A percentile compares a stretch with the other conserved stretches of the same genome.
These are phyloP conservation scores for Vitis rotundifolia DNA, from an alignment of 164 flowering plant genomes.

Conservation along the genomic window DNA sequence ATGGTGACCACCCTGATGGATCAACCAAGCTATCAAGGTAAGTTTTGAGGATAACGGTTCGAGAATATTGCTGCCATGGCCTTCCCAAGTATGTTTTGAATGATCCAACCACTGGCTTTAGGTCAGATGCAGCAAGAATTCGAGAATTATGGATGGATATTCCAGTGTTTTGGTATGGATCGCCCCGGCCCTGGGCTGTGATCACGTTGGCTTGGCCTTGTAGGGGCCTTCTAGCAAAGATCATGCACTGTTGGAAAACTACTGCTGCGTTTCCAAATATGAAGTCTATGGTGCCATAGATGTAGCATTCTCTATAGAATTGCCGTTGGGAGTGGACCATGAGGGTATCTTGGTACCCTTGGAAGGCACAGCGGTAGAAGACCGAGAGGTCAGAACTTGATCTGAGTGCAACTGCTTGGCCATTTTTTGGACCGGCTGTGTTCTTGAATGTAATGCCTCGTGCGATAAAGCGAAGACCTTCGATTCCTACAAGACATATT, in stretches of 20 bases:
- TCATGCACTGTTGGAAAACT: conserved; percentile 49
- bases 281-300: conserved; percentile 51
- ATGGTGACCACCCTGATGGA: conserved; percentile 51
- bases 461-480: conserved; percentile 39
- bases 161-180: conserved; percentile 61
- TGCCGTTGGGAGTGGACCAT: conserved; percentile 49
- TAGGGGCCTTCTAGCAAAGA: conserved; percentile 42
- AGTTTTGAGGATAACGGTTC: conserved; percentile 37
- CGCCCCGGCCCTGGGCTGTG: conserved; percentile 62
- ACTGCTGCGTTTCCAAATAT: conserved; percentile 55
- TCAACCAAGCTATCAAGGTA: conserved; percentile 35
- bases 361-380: conserved; percentile 37
- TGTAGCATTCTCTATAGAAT: conserved; percentile 44
- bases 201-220: conserved; percentile 50
- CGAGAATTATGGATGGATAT: conserved; percentile 49
- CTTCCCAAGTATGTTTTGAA: conserved; percentile 53
- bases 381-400: conserved; percentile 49
- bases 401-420: conserved; percentile 52
- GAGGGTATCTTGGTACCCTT: conserved; percentile 55
- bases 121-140: conserved; percentile 41
- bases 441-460: conserved; percentile 39
- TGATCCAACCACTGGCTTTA: conserved; percentile 25
- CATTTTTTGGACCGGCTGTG: conserved; percentile 41
- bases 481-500: conserved; percentile 26
- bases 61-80: conserved; percentile 56